Base-by-base conservation (phyloP, 2,329 filamentous ascomycete species). In the Fusarium neocosmosporiellum region DNA sequence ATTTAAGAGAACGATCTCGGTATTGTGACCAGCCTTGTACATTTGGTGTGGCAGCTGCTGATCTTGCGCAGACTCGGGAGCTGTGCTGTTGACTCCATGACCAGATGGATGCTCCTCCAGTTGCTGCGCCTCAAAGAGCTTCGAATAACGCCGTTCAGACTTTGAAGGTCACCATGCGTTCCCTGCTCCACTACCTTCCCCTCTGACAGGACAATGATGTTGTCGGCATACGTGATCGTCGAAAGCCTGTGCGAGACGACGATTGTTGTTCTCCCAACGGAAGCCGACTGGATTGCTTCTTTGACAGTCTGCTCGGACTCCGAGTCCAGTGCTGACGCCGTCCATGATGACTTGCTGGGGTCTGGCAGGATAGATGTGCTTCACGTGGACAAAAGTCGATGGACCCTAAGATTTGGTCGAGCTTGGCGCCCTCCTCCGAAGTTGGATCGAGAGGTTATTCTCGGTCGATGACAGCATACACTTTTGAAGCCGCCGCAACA, bases 391-490 rank as follows among this genome's bases (percentile, higher is more conserved):
- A 8, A 88, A 88, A 79, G 31, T 83, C 80, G 37, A 89, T 84
- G 27, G 84, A 81, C 9, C 79, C 81, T 1, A 60, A 36, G 29
- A 79, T 63, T 1, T 73, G 66, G 4, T 31, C 65, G 1, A 74
- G 75, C 4, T 76, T 79, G 2, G 73, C 67, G 2, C 82, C 82
- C 1, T 77, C 71, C 0, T 78, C 69, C 11, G 76, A 79, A 11
- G 79, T 68, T 0, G 82, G 78, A 34, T 84, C 80, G 8, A 84
- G 78, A 2, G 69, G 57, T 5, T 79, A 79, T 24, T 33, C n/a
- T 34, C 20, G 94, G 79, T 96, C 94, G 72, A 97, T 97, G 1
- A 94, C 96, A 77, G 89, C 91, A 27, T 50, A 50, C 24, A 50
- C 43, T 18, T 50, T 50, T 2, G 43, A 50, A n/a, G 43, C 43